Percentiles rank a stretch among this genome's conserved stretches.
Conservation (phyloP, 2,329 filamentous ascomycete genomes). For the Exophiala viscosa region DNA sequence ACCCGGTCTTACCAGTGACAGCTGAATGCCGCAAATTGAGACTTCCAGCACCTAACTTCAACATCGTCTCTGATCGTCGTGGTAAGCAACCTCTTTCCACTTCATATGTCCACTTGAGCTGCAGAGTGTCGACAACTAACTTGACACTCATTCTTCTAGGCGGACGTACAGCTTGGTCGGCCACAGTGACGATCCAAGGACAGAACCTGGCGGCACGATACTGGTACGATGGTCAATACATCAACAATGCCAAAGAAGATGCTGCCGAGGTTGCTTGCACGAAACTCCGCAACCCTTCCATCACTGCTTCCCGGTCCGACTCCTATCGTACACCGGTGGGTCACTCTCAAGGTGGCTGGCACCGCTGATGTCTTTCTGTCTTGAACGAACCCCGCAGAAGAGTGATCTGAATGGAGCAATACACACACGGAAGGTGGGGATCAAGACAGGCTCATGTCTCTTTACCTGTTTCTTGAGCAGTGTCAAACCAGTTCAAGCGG, state of each 20-base stretch:
- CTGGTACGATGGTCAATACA: conserved; percentile 87
- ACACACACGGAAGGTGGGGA: too few relatives aligned
- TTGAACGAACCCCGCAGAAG: background rate
- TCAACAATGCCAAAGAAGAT: conserved; percentile 85
- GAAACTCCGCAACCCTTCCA: conserved; percentile 32
- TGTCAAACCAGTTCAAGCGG: background rate
- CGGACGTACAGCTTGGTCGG: conserved; percentile 87
- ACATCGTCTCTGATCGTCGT: conserved; percentile 71
- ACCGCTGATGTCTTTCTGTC: conserved; percentile 7
- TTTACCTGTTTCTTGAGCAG: conserved; percentile 5
- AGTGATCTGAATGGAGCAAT: background rate
- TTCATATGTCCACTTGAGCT: background rate
- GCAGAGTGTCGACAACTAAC: background rate
- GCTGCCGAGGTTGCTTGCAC: conserved; percentile 72
- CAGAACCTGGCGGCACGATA: conserved; percentile 67
- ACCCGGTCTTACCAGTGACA: conserved; percentile 11
- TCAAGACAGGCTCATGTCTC: conserved; percentile 1
- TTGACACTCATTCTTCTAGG: conserved; percentile 49
- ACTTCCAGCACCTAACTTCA: conserved; percentile 55
- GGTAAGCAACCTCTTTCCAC: conserved; percentile 22
- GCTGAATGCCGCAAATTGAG: conserved; percentile 26
- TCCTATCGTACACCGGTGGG: conserved; percentile 12
- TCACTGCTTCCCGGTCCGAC: conserved; percentile 15
- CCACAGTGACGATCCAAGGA: conserved; percentile 68
- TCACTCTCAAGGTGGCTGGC: conserved; percentile 14